phyloP scores from a whole-genome alignment of 2,329 filamentous ascomycete species.

The Penicillium sp. region DNA sequence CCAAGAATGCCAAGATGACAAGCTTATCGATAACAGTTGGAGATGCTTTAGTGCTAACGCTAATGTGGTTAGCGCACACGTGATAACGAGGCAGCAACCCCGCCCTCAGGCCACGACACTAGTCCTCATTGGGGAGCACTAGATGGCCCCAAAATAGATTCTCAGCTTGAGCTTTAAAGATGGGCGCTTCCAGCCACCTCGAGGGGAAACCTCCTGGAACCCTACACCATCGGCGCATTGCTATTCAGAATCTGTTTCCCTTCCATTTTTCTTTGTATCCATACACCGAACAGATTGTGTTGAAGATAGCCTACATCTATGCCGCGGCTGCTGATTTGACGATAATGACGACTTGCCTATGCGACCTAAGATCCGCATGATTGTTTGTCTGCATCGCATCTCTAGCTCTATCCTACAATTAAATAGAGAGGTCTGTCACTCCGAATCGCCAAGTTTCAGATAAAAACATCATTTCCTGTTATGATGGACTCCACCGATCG shows the following conservation, averaged over 20 bases:
- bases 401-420: constrained; percentile 2
- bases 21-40: constrained; percentile 26
- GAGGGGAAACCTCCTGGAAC: constrained; percentile 21
- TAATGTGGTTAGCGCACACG: background rate
- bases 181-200: constrained; percentile 27
- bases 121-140: constrained; percentile 24
- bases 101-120: constrained; percentile 28
- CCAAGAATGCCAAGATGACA: constrained; percentile 1
- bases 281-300: background rate
- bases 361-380: constrained; percentile 10
- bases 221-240: constrained; percentile 1
- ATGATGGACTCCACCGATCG: constrained; percentile 28
- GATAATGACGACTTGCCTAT: constrained; percentile 8
- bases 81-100: constrained; percentile 25
- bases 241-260: background rate
- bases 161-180: constrained; percentile 27
- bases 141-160: constrained; percentile 35
- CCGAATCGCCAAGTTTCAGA: constrained; percentile 11
- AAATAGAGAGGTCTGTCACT: background rate
- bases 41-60: background rate
- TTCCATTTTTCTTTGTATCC: background rate
- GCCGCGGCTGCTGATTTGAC: constrained; percentile 1
- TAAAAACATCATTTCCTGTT: constrained; percentile 35
- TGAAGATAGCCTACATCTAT: constrained; percentile 2
- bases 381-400: constrained; percentile 5